phyloP scores from a whole-genome alignment of 192 early-diverging fungal genomes.

The Backusella sp. region DNA sequence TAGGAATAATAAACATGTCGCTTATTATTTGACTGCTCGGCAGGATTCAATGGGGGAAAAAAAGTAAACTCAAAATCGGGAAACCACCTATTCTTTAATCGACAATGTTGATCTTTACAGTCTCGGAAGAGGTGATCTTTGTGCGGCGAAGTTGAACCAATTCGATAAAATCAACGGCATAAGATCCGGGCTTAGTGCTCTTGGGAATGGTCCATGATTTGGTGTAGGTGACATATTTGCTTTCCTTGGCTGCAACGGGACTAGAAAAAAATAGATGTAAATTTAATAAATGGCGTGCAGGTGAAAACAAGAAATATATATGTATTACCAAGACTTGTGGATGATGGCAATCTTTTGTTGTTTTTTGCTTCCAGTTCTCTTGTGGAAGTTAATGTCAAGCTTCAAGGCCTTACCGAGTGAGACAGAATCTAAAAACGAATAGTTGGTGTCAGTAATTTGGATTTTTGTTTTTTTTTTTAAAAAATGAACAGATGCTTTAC shows the following conservation, averaged over 20 bases:
- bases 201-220: constrained; percentile 30
- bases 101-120: constrained; percentile 32
- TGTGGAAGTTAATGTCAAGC: constrained; percentile 32
- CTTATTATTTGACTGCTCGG: not conserved
- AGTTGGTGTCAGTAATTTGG: not conserved
- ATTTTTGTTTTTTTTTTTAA: not conserved
- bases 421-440: constrained; percentile 15
- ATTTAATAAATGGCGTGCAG: not conserved
- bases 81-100: constrained; percentile 18
- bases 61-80: not conserved
- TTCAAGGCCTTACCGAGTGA: constrained; percentile 31
- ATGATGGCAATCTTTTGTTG: constrained; percentile 24
- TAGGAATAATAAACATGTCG: constrained; percentile 1
- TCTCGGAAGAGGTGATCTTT: constrained; percentile 23
- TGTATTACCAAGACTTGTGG: constrained; percentile 7
- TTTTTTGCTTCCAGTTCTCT: constrained; percentile 27
- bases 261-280: constrained; percentile 15
- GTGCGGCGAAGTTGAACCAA: constrained; percentile 24
- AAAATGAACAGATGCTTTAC: constrained; percentile 10
- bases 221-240: constrained; percentile 31
- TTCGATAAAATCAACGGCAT: constrained; percentile 32
- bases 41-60: not conserved
- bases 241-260: constrained; percentile 31
- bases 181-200: constrained; percentile 35
- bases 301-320: not conserved